A percentile compares a stretch with the other conserved stretches of the same genome.
Conservation (phyloP, 768 basidiomycete species). For the Harrya chromipes region DNA sequence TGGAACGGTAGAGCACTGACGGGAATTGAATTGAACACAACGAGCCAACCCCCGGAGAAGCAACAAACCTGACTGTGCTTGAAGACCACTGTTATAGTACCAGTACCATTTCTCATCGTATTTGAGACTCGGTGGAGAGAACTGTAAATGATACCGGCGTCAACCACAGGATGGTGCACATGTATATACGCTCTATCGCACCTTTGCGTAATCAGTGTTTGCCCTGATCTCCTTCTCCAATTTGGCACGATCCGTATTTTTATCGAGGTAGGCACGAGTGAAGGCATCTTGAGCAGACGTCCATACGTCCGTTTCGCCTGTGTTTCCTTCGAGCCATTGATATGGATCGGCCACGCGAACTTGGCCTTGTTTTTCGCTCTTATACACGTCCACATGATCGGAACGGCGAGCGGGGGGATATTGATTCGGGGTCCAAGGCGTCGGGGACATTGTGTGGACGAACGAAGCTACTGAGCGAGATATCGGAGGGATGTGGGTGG, state of each 20-base stretch:
- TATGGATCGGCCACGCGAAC: constrained; percentile 71
- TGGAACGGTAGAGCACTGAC: constrained; percentile 62
- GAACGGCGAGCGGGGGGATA: constrained; percentile 68
- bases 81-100: constrained; percentile 75
- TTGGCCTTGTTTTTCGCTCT: constrained; percentile 57
- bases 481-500: not conserved
- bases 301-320: constrained; percentile 65
- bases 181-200: constrained; percentile 13
- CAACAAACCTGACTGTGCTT: constrained; percentile 52
- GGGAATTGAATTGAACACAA: not conserved
- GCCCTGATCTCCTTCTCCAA: constrained; percentile 58
- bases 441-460: constrained; percentile 34
- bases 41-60: not conserved
- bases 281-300: constrained; percentile 56
- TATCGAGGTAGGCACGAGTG: constrained; percentile 58
- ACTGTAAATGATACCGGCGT: constrained; percentile 37
- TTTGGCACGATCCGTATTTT: constrained; percentile 54
- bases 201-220: constrained; percentile 52
- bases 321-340: constrained; percentile 66
- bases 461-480: constrained; percentile 8
- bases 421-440: constrained; percentile 50
- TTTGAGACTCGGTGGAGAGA: constrained; percentile 57
- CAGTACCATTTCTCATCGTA: constrained; percentile 78
- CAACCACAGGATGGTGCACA: not conserved
- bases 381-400: constrained; percentile 66